phyloP scores from a whole-genome alignment of 2,329 filamentous ascomycete genomes.

The Phyllosticta citriasiana region DNA sequence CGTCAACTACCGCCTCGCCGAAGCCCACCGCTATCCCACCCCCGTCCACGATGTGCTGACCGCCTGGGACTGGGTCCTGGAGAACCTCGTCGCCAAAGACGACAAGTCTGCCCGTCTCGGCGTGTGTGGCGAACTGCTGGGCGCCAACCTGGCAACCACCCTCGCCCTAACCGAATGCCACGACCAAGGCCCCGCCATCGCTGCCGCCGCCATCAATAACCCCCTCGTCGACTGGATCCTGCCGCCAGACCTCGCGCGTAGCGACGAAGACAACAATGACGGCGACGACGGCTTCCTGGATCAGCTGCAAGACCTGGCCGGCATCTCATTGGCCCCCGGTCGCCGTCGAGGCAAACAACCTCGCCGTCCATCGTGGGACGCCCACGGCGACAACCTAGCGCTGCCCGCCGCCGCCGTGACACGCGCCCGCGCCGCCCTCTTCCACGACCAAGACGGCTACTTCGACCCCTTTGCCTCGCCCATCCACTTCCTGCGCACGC shows the following conservation, averaged over 20 bases:
- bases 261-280: not conserved
- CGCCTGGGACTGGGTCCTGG: constrained; percentile 38
- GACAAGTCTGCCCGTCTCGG: constrained; percentile 10
- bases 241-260: constrained; percentile 21
- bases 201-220: constrained; percentile 37
- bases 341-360: constrained; percentile 53
- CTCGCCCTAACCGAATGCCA: constrained; percentile 42
- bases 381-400: constrained; percentile 16
- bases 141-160: constrained; percentile 38
- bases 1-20: constrained; percentile 36
- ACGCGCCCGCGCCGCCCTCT: constrained; percentile 28
- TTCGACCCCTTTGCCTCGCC: constrained; percentile 43
- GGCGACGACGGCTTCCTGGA: not conserved
- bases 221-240: constrained; percentile 41
- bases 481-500: constrained; percentile 37
- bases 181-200: constrained; percentile 28
- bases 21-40: constrained; percentile 30
- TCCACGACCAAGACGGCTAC: constrained; percentile 32
- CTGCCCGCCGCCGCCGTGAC: constrained; percentile 23
- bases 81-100: constrained; percentile 23
- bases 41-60: constrained; percentile 38
- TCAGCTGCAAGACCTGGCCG: not conserved
- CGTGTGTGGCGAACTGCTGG: constrained; percentile 35
- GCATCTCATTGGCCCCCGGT: constrained; percentile 64
- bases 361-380: constrained; percentile 24